Base-by-base conservation (phyloP, 257 asterid species). In the Fraxinus pennsylvanica region DNA sequence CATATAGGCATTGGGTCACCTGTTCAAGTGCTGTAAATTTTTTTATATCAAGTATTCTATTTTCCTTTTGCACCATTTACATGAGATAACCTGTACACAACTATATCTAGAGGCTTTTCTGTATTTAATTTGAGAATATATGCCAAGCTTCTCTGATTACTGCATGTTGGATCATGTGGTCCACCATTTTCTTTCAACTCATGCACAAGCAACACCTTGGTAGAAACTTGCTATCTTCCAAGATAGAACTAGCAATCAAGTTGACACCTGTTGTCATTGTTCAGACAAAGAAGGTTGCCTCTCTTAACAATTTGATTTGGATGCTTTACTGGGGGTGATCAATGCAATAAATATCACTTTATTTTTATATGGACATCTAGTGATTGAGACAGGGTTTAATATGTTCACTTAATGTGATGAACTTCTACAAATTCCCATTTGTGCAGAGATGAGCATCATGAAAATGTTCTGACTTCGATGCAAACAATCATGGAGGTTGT, bases 401-500 rank as follows among this genome's bases (percentile, higher is more conserved):
- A 45, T 77, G 57, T 74, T 80, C 73, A 35, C 76, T 63, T 88
- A 85, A 91, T 92, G 97, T 78, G 96, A 89, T 19, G 87, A 85
- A 72, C 91, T 72, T 63, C 13, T 25, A 72, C 19, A n/a, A 47
- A 27, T 72, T 27, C 21, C 41, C 66, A 13, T 30, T 21, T 27
- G 1, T 47, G 39, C 66, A 72, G 41, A 43, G 54, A 41, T 72
- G 88, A 84, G 50, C 88, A 96, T 82, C 92, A 94, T 33, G 97
- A 87, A 84, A 90, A 87, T 88, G 97, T 93, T 75, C 83, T 88
- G 82, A 85, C 92, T 41, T 96, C 99, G 75, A 96, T 96, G 98
- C 91, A 92, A 85, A 92, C 92, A 73, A 96, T 94, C 71, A 92
- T 96, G 97, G 94, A 85, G 67, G 95, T 90, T 83, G 85, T 96